Conservation (phyloP, 441 rosid genomes). For the Syzygium syzygioides region DNA sequence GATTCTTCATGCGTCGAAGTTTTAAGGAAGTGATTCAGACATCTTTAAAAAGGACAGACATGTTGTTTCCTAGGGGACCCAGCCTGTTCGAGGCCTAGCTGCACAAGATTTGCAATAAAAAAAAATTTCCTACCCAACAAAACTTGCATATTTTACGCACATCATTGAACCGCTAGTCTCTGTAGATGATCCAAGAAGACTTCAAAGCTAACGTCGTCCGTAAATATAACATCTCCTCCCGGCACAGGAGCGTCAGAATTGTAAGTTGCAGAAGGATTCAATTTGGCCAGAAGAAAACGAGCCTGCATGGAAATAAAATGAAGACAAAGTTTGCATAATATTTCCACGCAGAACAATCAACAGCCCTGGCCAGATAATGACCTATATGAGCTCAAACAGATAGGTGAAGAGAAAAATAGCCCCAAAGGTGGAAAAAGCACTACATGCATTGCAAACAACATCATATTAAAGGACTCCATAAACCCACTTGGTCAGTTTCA, state of each 20-base stretch:
- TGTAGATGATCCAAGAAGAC: slow-evolving; percentile 89
- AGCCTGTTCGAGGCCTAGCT: not conserved
- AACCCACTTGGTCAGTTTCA: not conserved
- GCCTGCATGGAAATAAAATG: slow-evolving; percentile 42
- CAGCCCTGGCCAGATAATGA: not conserved
- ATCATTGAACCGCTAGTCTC: slow-evolving; percentile 63
- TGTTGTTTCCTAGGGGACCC: not conserved
- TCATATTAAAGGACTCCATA: not conserved
- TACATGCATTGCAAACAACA: not conserved
- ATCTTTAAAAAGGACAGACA: not conserved
- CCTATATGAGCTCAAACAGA: not conserved
- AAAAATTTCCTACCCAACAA: not conserved
- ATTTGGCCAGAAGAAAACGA: slow-evolving; percentile 81
- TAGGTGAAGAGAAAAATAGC: not conserved
- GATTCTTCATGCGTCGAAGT: not conserved
- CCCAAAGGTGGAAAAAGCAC: not conserved
- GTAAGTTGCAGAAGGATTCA: slow-evolving; percentile 79
- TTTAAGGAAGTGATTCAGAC: not conserved
- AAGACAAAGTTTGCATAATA: not conserved
- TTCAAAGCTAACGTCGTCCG: slow-evolving; percentile 85
- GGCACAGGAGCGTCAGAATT: slow-evolving; percentile 34
- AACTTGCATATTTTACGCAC: slow-evolving; percentile 11
- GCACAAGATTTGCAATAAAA: not conserved
- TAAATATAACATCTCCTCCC: slow-evolving; percentile 58
- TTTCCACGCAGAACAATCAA: not conserved